These are phyloP conservation scores for Entonaema liquescens DNA, from an alignment of 495 filamentous ascomycete genomes.

Conservation along the genomic window DNA sequence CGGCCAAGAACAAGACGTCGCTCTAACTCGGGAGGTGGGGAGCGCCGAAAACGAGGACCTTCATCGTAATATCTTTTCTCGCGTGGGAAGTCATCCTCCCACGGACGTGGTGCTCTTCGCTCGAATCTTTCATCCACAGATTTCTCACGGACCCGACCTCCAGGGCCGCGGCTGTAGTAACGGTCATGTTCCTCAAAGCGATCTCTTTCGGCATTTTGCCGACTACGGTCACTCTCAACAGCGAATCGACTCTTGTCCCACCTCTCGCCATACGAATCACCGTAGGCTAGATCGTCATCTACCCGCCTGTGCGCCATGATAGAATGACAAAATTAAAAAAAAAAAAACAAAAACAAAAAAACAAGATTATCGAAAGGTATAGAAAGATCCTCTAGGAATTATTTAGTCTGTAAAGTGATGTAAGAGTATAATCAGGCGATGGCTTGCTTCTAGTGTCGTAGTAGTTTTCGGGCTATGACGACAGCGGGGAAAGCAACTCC, in stretches of 20 bases:
- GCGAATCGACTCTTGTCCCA: slow-evolving; percentile 56
- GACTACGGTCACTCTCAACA: slow-evolving; percentile 38
- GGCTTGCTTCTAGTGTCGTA: slow-evolving; percentile 10
- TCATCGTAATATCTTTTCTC: slow-evolving; percentile 55
- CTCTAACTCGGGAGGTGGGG: slow-evolving; percentile 46
- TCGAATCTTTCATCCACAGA: slow-evolving; percentile 48
- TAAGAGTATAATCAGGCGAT: slow-evolving; percentile 7
- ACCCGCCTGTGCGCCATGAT: slow-evolving; percentile 45
- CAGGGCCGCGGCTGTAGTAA: slow-evolving; percentile 37
- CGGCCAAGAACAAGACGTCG: slow-evolving; percentile 48
- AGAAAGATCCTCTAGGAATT: background rate
- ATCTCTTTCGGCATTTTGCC: slow-evolving; percentile 39
- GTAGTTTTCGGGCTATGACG: slow-evolving; percentile 30
- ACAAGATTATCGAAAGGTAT: background rate
- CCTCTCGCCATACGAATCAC: slow-evolving; percentile 48
- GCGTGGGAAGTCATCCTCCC: slow-evolving; percentile 50
- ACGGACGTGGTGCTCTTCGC: slow-evolving; percentile 43
- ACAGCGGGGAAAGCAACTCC: slow-evolving; percentile 21
- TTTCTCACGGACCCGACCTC: slow-evolving; percentile 38
- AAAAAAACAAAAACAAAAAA: background rate
- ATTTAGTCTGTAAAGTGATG: slow-evolving; percentile 4
- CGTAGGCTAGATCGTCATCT: slow-evolving; percentile 49
- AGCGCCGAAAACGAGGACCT: slow-evolving; percentile 43
- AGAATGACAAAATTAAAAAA: background rate
- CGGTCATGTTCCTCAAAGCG: slow-evolving; percentile 50